These are phyloP conservation scores for Cryphonectria carpinicola DNA, from an alignment of 2,329 filamentous ascomycete genomes.

Conservation along the genomic window DNA sequence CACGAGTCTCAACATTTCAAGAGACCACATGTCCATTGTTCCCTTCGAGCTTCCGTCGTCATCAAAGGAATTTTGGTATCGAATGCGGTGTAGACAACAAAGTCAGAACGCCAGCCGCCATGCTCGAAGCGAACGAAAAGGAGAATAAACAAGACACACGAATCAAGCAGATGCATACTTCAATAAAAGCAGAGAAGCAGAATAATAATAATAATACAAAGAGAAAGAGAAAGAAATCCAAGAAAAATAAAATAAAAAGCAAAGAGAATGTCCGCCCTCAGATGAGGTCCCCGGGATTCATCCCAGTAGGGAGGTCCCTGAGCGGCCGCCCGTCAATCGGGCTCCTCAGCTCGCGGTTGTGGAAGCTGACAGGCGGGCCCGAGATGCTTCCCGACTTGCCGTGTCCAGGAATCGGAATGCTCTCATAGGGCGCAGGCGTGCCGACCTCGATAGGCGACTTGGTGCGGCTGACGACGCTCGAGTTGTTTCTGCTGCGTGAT, in stretches of 20 bases:
- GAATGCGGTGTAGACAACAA: conserved; percentile 31
- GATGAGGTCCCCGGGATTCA: conserved; percentile 39
- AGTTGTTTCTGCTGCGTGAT: conserved; percentile 58
- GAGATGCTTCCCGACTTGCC: conserved; percentile 12
- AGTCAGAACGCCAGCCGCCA: conserved; percentile 42
- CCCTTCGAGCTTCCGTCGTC: conserved; percentile 9
- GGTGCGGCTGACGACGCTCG: conserved; percentile 39
- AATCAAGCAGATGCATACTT: not conserved
- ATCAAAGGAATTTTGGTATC: conserved; percentile 29
- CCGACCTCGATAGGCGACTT: conserved; percentile 43
- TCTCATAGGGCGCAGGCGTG: conserved; percentile 44
- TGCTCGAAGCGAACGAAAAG: conserved; percentile 33
- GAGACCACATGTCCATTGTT: not conserved
- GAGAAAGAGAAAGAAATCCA: not conserved
- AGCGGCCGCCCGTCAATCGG: conserved; percentile 31
- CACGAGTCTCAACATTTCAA: conserved; percentile 7
- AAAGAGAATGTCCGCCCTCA: conserved; percentile 45
- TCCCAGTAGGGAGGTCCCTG: conserved; percentile 30
- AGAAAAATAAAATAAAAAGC: conserved; percentile 2
- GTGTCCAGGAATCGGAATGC: conserved; percentile 38
- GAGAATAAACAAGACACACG: conserved; percentile 11
- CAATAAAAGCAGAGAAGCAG: conserved; percentile 17
- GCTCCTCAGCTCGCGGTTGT: conserved; percentile 43
- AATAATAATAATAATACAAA: not conserved
- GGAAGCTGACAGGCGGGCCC: conserved; percentile 44